Percentiles rank a stretch among this genome's conserved stretches.
These are phyloP conservation scores for Cryptosporidium canis DNA, from an alignment of 169 alveolate species.

Conservation along the genomic window DNA sequence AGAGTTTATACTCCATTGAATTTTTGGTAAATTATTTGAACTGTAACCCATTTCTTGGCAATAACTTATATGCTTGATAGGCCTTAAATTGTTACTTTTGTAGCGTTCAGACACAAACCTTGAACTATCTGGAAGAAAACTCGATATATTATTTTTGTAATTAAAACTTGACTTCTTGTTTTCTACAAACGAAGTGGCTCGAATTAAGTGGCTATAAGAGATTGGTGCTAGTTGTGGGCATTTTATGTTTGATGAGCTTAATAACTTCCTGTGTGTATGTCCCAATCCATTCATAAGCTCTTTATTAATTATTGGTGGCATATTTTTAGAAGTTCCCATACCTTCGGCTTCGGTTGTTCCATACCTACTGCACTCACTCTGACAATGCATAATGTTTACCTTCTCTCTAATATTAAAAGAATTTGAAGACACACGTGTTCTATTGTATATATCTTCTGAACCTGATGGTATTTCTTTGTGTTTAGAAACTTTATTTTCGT, in stretches of 20 bases:
- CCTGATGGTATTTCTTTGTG: background rate
- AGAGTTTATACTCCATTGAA: background rate
- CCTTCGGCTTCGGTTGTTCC: background rate
- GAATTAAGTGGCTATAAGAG: background rate
- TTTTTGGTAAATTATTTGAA: background rate
- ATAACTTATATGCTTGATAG: background rate
- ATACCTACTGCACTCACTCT: background rate
- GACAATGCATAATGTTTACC: background rate
- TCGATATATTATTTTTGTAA: background rate
- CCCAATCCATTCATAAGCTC: background rate
- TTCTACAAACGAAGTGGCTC: background rate
- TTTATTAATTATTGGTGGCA: background rate
- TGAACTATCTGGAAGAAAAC: background rate
- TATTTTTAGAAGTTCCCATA: background rate
- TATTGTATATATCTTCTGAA: background rate
- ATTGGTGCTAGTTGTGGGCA: background rate
- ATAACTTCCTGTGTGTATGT: background rate
- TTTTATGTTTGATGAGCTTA: background rate
- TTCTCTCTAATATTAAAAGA: background rate
- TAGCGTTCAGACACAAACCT: background rate
- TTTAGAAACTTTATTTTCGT: background rate
- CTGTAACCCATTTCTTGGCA: background rate
- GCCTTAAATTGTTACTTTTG: background rate
- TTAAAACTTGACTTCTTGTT: background rate
- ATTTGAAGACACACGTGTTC: background rate